Evolutionary conservation across 257 asterid species (phyloP).

Genomic region (Leptodermis oblonga): DNA sequence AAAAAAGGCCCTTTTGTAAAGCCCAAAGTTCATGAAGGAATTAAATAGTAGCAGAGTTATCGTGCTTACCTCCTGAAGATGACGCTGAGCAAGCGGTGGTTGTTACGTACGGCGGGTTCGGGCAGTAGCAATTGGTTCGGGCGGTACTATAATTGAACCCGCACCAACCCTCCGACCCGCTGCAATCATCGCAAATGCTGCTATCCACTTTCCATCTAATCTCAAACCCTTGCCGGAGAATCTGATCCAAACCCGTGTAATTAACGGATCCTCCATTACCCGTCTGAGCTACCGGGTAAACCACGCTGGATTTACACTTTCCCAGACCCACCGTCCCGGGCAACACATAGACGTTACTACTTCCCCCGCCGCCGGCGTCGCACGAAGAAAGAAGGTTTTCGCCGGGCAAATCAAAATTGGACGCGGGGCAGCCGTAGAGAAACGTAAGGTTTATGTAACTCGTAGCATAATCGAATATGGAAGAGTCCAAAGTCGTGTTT

Average conservation of each 20-base stretch:
- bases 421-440: constrained; percentile 47
- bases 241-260: constrained; percentile 23
- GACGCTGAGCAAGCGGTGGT: constrained; percentile 33
- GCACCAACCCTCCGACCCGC: constrained; percentile 46
- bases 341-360: constrained; percentile 22
- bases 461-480: constrained; percentile 37
- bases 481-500: constrained; percentile 53
- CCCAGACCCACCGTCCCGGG: constrained; percentile 48
- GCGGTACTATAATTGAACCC: constrained; percentile 34
- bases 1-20: too few relatives aligned
- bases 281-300: constrained; percentile 36
- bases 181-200: constrained; percentile 43
- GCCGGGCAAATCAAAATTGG: constrained; percentile 9
- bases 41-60: background rate
- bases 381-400: constrained; percentile 30
- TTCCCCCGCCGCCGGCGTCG: constrained; percentile 14
- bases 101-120: constrained; percentile 31
- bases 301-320: constrained; percentile 38
- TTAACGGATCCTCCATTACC: constrained; percentile 19
- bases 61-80: constrained; percentile 16
- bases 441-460: constrained; percentile 48
- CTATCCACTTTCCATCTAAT: constrained; percentile 47
- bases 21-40: too few relatives aligned
- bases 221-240: constrained; percentile 46
- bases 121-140: constrained; percentile 50